These are phyloP conservation scores for Nicotiana benthamiana DNA, from an alignment of 257 asterid species.

Conservation along the genomic window DNA sequence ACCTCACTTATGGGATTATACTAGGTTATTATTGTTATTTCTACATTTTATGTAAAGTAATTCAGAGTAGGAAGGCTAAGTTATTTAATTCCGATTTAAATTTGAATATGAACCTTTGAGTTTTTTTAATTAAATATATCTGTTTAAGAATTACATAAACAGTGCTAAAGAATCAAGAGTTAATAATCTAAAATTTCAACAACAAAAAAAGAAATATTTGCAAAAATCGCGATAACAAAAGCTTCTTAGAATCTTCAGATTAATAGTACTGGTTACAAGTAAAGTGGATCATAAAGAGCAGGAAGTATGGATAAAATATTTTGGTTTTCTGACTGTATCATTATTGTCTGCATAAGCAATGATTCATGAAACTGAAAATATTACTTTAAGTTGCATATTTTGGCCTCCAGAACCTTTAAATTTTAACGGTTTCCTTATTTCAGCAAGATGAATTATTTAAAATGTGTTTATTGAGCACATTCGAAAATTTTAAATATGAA, in stretches of 20 bases:
- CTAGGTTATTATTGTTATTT: too few species aligned
- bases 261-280: background rate
- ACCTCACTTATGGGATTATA: too few species aligned
- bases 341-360: slow-evolving; percentile 4
- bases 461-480: background rate
- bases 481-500: background rate
- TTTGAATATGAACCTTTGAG: too few species aligned
- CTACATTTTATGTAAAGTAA: too few species aligned
- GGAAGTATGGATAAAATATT: background rate
- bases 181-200: too few species aligned
- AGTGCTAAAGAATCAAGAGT: too few species aligned
- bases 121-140: too few species aligned
- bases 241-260: background rate
- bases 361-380: background rate
- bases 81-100: too few species aligned
- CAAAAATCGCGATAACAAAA: background rate
- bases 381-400: background rate
- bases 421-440: background rate
- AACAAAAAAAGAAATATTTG: too few species aligned
- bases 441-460: background rate
- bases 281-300: background rate
- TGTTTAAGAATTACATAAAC: too few species aligned
- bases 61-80: too few species aligned
- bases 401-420: background rate
- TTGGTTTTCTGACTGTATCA: background rate